These are phyloP conservation scores for Naganishia sp. DNA, from an alignment of 1,284 basidiomycete genomes.

Conservation along the genomic window DNA sequence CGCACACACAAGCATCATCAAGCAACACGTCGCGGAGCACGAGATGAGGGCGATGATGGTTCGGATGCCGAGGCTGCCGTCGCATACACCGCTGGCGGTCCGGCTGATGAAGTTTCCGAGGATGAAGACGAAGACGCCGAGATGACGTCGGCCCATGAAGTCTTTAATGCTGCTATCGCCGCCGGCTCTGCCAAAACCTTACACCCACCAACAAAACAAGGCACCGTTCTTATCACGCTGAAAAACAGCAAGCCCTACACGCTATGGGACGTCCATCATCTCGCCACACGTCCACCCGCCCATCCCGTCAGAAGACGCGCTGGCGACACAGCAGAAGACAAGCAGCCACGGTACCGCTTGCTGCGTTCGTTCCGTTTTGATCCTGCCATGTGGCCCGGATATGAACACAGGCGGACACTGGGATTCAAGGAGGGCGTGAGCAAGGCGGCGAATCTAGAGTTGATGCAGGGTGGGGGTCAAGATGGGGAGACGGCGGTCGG, in stretches of 20 bases:
- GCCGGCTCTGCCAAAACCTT: conserved; percentile 37
- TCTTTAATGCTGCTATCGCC: conserved; percentile 53
- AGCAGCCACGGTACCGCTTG: conserved; percentile 71
- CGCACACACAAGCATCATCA: conserved; percentile 56
- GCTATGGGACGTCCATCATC: conserved; percentile 74
- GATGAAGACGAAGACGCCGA: conserved; percentile 44
- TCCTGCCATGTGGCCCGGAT: conserved; percentile 72
- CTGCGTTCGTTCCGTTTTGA: conserved; percentile 82
- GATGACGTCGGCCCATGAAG: conserved; percentile 35
- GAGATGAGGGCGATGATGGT: conserved; percentile 58
- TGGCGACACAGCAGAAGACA: conserved; percentile 34
- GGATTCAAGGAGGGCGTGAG: conserved; percentile 60
- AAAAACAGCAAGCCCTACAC: conserved; percentile 87
- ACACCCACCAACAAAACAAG: conserved; percentile 50
- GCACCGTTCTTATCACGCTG: conserved; percentile 79
- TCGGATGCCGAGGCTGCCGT: conserved; percentile 43
- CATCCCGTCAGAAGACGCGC: conserved; percentile 38
- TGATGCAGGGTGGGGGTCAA: conserved; percentile 39
- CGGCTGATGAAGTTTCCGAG: conserved; percentile 31
- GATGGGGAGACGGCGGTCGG: conserved; percentile 38
- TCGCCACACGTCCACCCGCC: conserved; percentile 64
- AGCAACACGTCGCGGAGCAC: conserved; percentile 34
- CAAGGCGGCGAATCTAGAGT: conserved; percentile 52
- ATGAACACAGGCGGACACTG: conserved; percentile 88
- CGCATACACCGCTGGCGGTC: conserved; percentile 7